Conservation (phyloP, 2,329 filamentous ascomycete species). For the Colletotrichum costaricense region DNA sequence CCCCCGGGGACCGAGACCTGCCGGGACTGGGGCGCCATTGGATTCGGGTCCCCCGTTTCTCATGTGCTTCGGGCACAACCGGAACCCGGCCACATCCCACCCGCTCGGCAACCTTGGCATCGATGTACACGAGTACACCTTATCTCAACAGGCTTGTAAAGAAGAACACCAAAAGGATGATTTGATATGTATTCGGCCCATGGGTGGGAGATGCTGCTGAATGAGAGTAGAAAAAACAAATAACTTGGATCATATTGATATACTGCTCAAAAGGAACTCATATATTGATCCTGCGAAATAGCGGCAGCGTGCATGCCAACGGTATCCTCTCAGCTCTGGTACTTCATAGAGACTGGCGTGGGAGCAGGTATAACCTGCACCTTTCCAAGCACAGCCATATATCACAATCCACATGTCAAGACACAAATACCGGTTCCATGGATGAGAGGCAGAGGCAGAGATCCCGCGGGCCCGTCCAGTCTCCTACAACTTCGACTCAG, state of each 20-base stretch:
- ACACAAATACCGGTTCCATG: not conserved
- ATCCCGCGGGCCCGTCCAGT: not conserved
- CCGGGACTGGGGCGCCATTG: not conserved
- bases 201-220: no score
- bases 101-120: not conserved
- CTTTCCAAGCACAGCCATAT: not conserved
- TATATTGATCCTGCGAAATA: not conserved
- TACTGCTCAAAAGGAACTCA: not conserved
- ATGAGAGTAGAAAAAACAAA: no score
- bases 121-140: not conserved
- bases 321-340: not conserved
- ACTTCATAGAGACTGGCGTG: not conserved
- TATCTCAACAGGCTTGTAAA: no score
- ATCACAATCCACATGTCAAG: not conserved
- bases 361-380: not conserved
- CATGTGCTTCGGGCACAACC: constrained; percentile 5
- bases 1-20: not conserved
- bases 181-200: no score
- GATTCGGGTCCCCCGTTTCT: not conserved
- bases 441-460: not conserved
- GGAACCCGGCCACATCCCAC: not conserved
- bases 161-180: no score
- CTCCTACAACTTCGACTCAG: constrained; percentile 52
- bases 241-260: no score
- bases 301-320: not conserved